A percentile compares a stretch with the other conserved stretches of the same genome.
Conservation (phyloP, 2,329 filamentous ascomycete genomes). For the Paramyrothecium roridum region DNA sequence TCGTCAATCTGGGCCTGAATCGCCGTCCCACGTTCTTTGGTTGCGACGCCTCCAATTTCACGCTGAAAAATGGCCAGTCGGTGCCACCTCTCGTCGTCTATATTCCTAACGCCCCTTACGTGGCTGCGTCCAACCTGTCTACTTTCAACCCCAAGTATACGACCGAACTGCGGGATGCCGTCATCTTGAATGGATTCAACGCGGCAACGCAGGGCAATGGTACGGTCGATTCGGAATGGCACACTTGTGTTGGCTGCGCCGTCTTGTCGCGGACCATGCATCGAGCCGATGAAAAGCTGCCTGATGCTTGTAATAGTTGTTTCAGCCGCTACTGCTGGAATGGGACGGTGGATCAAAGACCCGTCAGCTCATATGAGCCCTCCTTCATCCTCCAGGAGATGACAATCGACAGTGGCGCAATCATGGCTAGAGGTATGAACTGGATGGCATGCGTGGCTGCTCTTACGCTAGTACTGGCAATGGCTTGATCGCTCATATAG, state of each 20-base stretch:
- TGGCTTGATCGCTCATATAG: no score
- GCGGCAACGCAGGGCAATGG: not conserved
- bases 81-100: not conserved
- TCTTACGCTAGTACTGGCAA: no score
- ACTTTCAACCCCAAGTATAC: not conserved
- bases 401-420: no score
- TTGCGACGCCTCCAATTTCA: constrained; percentile 8
- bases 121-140: not conserved
- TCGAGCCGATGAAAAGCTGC: not conserved
- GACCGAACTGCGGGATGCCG: not conserved
- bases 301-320: not conserved
- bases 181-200: not conserved
- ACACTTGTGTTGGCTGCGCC: not conserved
- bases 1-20: constrained; percentile 1
- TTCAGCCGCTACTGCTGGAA: not conserved
- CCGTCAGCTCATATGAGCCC: not conserved
- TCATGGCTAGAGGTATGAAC: no score
- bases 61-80: not conserved
- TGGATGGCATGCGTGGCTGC: no score
- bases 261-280: not conserved
- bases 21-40: constrained; percentile 1
- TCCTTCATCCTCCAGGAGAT: not conserved
- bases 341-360: not conserved
- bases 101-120: not conserved
- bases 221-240: not conserved